Percentiles rank a stretch among this genome's conserved stretches.
Conservation (phyloP, 176 grass and related monocot species). For the Tillandsia fasciculata region DNA sequence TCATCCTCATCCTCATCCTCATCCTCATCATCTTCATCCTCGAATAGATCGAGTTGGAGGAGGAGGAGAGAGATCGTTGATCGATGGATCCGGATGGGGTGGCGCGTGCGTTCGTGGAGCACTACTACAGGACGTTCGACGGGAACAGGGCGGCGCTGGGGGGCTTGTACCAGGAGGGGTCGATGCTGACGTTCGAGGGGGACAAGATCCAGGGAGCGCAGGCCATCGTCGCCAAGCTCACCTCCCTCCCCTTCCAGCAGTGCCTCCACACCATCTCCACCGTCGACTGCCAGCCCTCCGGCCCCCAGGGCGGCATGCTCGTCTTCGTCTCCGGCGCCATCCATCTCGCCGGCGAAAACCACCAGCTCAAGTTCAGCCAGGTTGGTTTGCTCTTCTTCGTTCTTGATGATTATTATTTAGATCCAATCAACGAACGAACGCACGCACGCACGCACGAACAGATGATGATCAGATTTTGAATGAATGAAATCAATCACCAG, state of each 20-base stretch:
- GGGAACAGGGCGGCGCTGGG: conserved; percentile 43
- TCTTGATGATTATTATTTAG: background rate
- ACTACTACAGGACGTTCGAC: conserved; percentile 89
- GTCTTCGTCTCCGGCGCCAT: conserved; percentile 77
- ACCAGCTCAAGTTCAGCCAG: conserved; percentile 84
- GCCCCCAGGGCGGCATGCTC: conserved; percentile 57
- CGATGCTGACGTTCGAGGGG: conserved; percentile 87
- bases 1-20: too few species aligned
- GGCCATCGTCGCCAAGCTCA: conserved; percentile 51
- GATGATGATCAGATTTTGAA: too few species aligned
- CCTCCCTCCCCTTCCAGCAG: conserved; percentile 55
- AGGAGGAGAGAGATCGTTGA: background rate
- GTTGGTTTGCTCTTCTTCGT: conserved; percentile 14
- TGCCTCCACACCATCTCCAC: conserved; percentile 54
- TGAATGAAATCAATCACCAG: background rate
- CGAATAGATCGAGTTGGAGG: too few species aligned
- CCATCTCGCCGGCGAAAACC: conserved; percentile 33
- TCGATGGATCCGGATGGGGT: conserved; percentile 62
- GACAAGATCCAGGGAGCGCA: conserved; percentile 34
- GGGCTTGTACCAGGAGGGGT: conserved; percentile 61
- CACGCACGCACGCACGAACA: too few species aligned
- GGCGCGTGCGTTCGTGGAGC: conserved; percentile 76
- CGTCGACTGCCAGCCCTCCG: conserved; percentile 79
- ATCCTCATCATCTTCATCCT: too few species aligned
- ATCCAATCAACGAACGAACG: too few species aligned